Percentiles rank a stretch among this genome's conserved stretches.
Evolutionary conservation across 78 protist genomes (phyloP).

Genomic region (Polysphondylium violaceum): DNA sequence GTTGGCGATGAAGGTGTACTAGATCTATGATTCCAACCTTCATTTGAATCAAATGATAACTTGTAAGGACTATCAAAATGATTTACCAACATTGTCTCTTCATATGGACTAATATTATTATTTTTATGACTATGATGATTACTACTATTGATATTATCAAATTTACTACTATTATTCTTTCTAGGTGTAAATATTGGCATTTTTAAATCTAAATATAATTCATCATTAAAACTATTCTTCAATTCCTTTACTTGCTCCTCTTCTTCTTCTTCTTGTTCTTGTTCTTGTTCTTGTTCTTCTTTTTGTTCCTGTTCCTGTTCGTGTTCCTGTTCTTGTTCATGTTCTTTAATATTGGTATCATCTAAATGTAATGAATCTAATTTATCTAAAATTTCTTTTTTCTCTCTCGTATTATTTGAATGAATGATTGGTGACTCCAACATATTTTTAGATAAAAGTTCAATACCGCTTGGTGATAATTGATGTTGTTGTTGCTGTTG

Average conservation of each 20-base stretch:
- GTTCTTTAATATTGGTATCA: too few relatives aligned
- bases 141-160: too few relatives aligned
- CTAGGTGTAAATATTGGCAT: conserved; percentile 13
- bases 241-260: neutral
- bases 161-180: too few relatives aligned
- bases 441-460: conserved; percentile 7
- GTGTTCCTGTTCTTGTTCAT: neutral
- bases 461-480: neutral
- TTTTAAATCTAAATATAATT: neutral
- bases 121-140: neutral
- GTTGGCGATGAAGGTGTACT: neutral
- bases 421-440: conserved; percentile 19
- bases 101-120: neutral
- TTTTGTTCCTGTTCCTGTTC: too few relatives aligned
- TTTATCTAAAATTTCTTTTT: neutral
- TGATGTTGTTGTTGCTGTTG: neutral
- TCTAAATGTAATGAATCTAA: too few relatives aligned
- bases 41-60: conserved; percentile 15
- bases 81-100: neutral
- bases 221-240: conserved; percentile 11
- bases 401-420: neutral
- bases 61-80: conserved; percentile 66
- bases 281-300: neutral
- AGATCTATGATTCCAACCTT: neutral
- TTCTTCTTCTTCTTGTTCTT: neutral